Base-by-base conservation (phyloP, 140 eudicot genomes). In the Ambrosia hybrid region DNA sequence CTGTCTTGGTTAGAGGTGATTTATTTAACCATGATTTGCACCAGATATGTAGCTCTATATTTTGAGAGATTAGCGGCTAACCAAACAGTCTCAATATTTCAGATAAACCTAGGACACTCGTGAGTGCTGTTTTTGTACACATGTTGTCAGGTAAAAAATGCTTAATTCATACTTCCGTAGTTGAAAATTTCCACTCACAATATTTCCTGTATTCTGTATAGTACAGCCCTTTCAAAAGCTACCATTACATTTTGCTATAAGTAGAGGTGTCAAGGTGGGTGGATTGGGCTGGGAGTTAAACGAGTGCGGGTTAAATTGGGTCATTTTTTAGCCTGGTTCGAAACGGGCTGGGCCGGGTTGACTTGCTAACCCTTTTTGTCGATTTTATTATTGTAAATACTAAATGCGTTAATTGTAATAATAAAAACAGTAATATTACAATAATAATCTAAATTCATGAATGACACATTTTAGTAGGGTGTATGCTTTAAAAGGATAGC, bases 61-160 rank as follows among this genome's bases (percentile, higher is more conserved):
- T 12, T 60, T 46, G 21, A 38, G 69, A 61, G 72, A 48, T 74
- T 39, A 65, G 63, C 73, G 49, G 72, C 85, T 87, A 59, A 78
- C 45, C 17, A 74, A 68, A 60, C 15, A 37, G 11, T 80, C 78
- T 51, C n/a, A 49, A 34, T 57, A 43, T 77, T 73, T 81, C 96
- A 91, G 97, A 81, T 65, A 91, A 89, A 79, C 87, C 96, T 3
- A 81, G 88, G 83, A 86, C 83, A 66, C 89, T 84, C 10, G 87
- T 83, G 63, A 77, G 97, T 70, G 87, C 97, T 68, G 88, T 86
- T 79, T 88, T 91, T 60, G 81, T 91, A 71, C 91, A 81, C 74
- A 83, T 86, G 83, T 67, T 91, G 55, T 83, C 96, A 79, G 97
- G 96, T 89, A n/a, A 80, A 68, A 52, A 0, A 51, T n/a, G 39